These are phyloP conservation scores for Brassica nigra DNA, from an alignment of 345 rosid genomes.

Conservation along the genomic window DNA sequence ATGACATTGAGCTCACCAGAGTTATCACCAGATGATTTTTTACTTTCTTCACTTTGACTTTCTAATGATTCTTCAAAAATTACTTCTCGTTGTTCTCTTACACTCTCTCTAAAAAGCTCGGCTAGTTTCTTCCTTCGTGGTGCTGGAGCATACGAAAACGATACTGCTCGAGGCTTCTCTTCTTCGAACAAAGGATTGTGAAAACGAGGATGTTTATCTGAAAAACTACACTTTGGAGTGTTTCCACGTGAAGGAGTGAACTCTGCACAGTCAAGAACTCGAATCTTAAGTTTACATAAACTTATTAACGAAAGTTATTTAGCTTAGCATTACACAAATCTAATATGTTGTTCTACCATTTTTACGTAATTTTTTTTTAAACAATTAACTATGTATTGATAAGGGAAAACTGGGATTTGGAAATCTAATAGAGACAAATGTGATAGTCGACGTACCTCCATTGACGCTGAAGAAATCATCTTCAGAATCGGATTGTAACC, in stretches of 20 bases:
- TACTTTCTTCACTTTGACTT: slow-evolving; percentile 21
- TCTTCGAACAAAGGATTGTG: slow-evolving; percentile 35
- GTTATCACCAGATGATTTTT: slow-evolving; percentile 47
- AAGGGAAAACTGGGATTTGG: background rate
- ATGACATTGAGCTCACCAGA: slow-evolving; percentile 59
- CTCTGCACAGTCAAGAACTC: slow-evolving; percentile 47
- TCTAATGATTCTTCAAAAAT: slow-evolving; percentile 34
- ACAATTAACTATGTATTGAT: background rate
- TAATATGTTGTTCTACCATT: background rate
- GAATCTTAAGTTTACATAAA: background rate
- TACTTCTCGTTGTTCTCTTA: slow-evolving; percentile 39
- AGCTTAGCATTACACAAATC: background rate
- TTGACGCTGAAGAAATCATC: slow-evolving; percentile 86
- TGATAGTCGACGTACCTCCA: slow-evolving; percentile 61
- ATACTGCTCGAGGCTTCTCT: slow-evolving; percentile 39
- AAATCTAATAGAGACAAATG: background rate
- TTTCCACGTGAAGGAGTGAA: slow-evolving; percentile 84
- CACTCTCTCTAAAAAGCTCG: slow-evolving; percentile 69
- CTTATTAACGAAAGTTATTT: background rate
- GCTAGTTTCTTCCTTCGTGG: slow-evolving; percentile 65
- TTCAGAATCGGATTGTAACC: slow-evolving; percentile 85
- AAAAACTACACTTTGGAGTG: slow-evolving; percentile 64
- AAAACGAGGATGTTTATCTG: slow-evolving; percentile 47
- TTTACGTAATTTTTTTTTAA: background rate
- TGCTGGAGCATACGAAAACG: slow-evolving; percentile 47